A percentile compares a stretch with the other conserved stretches of the same genome.
These are phyloP conservation scores for Pleurotus pulmonarius DNA, from an alignment of 768 basidiomycete species.

Conservation along the genomic window DNA sequence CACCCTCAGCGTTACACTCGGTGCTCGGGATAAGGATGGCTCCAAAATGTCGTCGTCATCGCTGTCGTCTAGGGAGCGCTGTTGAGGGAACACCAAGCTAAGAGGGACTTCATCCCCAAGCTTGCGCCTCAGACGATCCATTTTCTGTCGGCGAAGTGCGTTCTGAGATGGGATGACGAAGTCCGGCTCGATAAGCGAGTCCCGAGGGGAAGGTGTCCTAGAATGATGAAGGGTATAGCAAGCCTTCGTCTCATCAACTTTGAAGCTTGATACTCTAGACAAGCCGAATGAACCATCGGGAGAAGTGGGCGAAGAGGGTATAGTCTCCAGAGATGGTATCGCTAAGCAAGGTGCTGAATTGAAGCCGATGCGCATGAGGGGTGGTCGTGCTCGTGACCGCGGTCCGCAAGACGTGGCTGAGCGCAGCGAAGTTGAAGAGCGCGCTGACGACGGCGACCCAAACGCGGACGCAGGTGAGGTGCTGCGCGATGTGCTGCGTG, in stretches of 20 bases:
- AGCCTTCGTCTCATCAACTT: too few relatives aligned
- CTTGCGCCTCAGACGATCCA: constrained; percentile 58
- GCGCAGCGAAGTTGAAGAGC: constrained; percentile 16
- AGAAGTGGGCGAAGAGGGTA: constrained; percentile 22
- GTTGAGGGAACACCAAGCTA: constrained; percentile 53
- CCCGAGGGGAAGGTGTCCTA: constrained; percentile 9
- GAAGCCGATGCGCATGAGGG: constrained; percentile 16
- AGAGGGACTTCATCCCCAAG: constrained; percentile 63
- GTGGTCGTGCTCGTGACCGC: constrained; percentile 9
- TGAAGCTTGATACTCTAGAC: too few relatives aligned
- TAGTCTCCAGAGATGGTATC: constrained; percentile 22
- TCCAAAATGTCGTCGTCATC: not conserved
- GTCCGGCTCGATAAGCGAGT: constrained; percentile 26
- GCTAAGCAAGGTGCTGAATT: constrained; percentile 9
- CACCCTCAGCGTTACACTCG: not conserved
- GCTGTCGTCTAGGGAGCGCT: not conserved
- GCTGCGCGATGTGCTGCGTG: not conserved
- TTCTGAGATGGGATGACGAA: constrained; percentile 40
- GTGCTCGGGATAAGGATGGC: not conserved
- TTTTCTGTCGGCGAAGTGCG: constrained; percentile 47
- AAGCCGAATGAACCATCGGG: not conserved
- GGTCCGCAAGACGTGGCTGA: constrained; percentile 13
- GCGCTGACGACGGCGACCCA: constrained; percentile 11
- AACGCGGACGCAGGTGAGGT: not conserved
- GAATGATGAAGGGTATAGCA: too few relatives aligned